phyloP scores from a whole-genome alignment of 805 yeast species.

The Pichia kluyveri region DNA sequence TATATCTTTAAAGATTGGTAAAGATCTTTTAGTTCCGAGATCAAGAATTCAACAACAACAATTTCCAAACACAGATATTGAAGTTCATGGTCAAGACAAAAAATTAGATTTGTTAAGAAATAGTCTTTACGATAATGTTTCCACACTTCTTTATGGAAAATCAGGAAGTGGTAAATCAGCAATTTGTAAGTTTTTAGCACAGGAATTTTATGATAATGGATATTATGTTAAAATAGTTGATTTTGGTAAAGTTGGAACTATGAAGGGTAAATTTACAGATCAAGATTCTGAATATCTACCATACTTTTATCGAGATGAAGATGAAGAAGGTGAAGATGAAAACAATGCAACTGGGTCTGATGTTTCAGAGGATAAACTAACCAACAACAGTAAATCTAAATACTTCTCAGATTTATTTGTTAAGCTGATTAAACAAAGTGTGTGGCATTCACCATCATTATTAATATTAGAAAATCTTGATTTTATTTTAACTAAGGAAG shows the following conservation, averaged over 20 bases:
- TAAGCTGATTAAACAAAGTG: constrained; percentile 34
- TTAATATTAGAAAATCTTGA: constrained; percentile 75
- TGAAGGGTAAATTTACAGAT: constrained; percentile 35
- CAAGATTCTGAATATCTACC: neutral
- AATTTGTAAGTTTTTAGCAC: constrained; percentile 34
- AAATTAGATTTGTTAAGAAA: constrained; percentile 31
- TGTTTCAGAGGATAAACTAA: too few species aligned
- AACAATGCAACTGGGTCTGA: neutral
- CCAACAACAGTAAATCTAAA: constrained; percentile 4
- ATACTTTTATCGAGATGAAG: neutral
- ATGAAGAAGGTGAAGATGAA: neutral
- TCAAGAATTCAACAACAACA: constrained; percentile 30
- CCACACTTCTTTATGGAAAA: constrained; percentile 60
- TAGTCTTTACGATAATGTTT: constrained; percentile 33
- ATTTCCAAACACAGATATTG: neutral
- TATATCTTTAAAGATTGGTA: constrained; percentile 38
- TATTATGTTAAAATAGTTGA: constrained; percentile 37
- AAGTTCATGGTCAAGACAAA: constrained; percentile 50
- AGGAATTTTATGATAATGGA: constrained; percentile 31
- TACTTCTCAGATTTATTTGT: constrained; percentile 32
- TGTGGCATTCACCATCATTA: constrained; percentile 72
- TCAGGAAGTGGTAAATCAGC: constrained; percentile 79
- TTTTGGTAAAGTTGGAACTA: constrained; percentile 35
- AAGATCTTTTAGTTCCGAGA: constrained; percentile 35
- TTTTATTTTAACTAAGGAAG: constrained; percentile 57